Evolutionary conservation across 1,284 basidiomycete genomes (phyloP), one percentile per base, ranked within the genome.

Genomic region (Ganoderma boninense): DNA sequence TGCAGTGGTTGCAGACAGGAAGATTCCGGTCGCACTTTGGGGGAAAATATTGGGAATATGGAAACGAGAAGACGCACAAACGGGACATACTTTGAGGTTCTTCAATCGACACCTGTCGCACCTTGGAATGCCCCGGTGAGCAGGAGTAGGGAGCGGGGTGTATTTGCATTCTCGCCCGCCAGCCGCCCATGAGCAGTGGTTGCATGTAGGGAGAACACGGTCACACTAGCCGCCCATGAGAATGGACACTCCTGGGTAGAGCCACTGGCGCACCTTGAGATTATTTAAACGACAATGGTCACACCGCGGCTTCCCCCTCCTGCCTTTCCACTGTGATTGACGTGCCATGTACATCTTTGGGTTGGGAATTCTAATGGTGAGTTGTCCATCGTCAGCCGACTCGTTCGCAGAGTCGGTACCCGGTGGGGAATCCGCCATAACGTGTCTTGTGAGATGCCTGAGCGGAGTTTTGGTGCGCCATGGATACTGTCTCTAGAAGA

Each of bases 261-360:
- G 40, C 59, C 57, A 54, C 67, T 59, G 64, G 73, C 85, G 73
- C 69, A 91, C 91, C 84, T 92, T 92, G 69, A 92, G 82, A 80
- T 92, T 92, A 78, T 89, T 89, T 71, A 87, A 77, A 44, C 91
- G 88, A 81, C 90, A 92, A 76, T 89, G 86, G 80, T 92, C 90
- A 77, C 90, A 92, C 67, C 90, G 84, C 73, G 90, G 90, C 77
- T 92, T 92, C 67, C 90, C 90, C 80, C 90, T 85, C 73, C 89
- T 85, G 69, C 90, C 90, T 75, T 90, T 90, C 90, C 90, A 91
- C 69, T 89, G 87, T 59, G 89, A 91, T 77, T 91, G 90, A 43
- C 81, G 79, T 49, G 80, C 81, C 78, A 82, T 79, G 71, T 79
- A 82, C 14, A 81, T 76, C 75, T 81, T 82, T 26, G 81, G 81